A percentile compares a stretch with the other conserved stretches of the same genome.
These are phyloP conservation scores for Puccinia triticina DNA, from an alignment of 1,284 basidiomycete species.

Conservation along the genomic window DNA sequence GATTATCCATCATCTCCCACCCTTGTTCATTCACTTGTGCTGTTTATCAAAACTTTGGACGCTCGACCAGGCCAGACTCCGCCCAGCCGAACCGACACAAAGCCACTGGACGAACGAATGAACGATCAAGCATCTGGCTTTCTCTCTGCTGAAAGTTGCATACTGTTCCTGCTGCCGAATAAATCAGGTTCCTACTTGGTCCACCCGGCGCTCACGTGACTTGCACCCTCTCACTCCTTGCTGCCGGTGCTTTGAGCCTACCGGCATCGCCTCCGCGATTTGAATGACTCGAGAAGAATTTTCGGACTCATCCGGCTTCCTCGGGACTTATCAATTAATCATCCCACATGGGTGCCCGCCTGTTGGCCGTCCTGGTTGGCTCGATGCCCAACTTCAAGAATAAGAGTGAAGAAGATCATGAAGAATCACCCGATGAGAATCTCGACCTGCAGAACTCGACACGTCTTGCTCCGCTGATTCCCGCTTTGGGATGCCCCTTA, in stretches of 20 bases:
- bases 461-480: constrained; percentile 35
- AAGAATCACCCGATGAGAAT: neutral
- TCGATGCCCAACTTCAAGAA: neutral
- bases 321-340: neutral
- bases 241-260: neutral
- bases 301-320: neutral
- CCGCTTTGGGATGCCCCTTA: constrained; percentile 28
- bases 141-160: too few species aligned
- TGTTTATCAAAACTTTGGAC: neutral
- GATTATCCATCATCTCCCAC: neutral
- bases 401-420: constrained; percentile 13
- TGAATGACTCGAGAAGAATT: constrained; percentile 8
- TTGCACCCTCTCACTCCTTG: neutral
- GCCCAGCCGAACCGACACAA: too few species aligned
- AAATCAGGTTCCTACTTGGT: neutral
- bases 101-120: too few species aligned
- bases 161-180: too few species aligned
- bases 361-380: neutral
- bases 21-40: neutral
- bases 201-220: neutral
- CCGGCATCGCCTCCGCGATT: neutral
- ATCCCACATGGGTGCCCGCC: neutral
- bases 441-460: neutral
- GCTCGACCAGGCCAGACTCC: neutral
- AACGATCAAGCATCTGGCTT: too few species aligned